Evolutionary conservation across 495 filamentous ascomycete genomes (phyloP).

Genomic region (Cryomyces minteri): DNA sequence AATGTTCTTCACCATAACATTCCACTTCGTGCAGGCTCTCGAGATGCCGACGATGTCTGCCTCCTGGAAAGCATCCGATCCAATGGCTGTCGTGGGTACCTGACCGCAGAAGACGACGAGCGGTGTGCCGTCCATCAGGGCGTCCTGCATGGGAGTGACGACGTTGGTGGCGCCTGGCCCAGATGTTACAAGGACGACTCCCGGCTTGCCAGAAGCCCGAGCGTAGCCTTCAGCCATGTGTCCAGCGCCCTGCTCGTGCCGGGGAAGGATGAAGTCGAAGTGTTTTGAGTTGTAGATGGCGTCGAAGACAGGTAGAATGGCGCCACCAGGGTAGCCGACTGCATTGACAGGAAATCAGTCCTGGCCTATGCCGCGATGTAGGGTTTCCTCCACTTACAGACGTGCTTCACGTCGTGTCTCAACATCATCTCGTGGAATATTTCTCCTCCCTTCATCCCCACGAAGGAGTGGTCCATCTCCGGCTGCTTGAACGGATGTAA

Average conservation of each 20-base stretch:
- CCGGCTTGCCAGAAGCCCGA: conserved; percentile 52
- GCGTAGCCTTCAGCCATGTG: conserved; percentile 74
- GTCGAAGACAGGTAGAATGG: conserved; percentile 72
- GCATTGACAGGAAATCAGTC: background rate
- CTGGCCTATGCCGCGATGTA: background rate
- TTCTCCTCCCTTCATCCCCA: conserved; percentile 86
- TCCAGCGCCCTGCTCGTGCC: conserved; percentile 65
- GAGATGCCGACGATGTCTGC: conserved; percentile 63
- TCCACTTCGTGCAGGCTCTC: conserved; percentile 69
- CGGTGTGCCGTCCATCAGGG: conserved; percentile 59
- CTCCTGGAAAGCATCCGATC: conserved; percentile 68
- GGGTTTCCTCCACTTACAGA: conserved; percentile 23
- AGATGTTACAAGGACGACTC: conserved; percentile 63
- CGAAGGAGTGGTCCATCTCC: conserved; percentile 41
- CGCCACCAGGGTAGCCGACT: conserved; percentile 62
- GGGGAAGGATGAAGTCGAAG: conserved; percentile 61
- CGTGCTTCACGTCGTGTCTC: conserved; percentile 73
- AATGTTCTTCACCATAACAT: conserved; percentile 65
- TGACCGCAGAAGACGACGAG: conserved; percentile 69
- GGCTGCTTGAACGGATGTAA: conserved; percentile 17
- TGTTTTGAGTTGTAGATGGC: conserved; percentile 67
- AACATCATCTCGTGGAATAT: conserved; percentile 99
- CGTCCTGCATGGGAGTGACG: conserved; percentile 63
- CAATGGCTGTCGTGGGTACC: conserved; percentile 52
- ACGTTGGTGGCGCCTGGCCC: conserved; percentile 67